Conservation (phyloP, 2,329 filamentous ascomycete genomes). For the Madurella fahalii region DNA sequence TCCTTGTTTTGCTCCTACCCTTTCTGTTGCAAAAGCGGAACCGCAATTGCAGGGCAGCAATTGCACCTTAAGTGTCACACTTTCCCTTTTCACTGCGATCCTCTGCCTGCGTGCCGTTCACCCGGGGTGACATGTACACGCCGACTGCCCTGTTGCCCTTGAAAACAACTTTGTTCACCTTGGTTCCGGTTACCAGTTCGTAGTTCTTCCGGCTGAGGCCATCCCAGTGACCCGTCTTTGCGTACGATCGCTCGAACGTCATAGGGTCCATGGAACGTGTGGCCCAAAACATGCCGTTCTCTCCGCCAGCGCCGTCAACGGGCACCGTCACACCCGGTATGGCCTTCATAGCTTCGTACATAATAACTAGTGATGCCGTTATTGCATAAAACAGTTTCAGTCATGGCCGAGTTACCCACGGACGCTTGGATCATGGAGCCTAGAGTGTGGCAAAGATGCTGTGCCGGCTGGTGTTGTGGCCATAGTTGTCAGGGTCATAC, state of each 20-base stretch:
- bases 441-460: constrained; percentile 5
- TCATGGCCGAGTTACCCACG: background rate
- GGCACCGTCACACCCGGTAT: background rate
- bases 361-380: background rate
- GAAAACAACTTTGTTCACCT: constrained; percentile 1
- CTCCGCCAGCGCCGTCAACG: background rate
- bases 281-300: constrained; percentile 1
- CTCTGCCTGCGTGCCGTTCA: background rate
- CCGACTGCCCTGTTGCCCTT: constrained; percentile 1
- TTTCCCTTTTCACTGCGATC: background rate
- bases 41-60: no score
- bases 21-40: no score
- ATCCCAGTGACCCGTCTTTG: constrained; percentile 10
- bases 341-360: background rate
- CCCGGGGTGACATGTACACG: background rate
- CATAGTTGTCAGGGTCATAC: constrained; percentile 3
- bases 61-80: no score
- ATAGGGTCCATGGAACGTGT: constrained; percentile 6
- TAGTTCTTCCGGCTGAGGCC: constrained; percentile 9
- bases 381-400: background rate
- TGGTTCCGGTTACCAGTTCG: constrained; percentile 9
- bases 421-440: background rate
- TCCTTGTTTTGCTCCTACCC: background rate
- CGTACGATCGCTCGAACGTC: constrained; percentile 5
- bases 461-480: constrained; percentile 4